Percentiles rank a stretch among this genome's conserved stretches.
Evolutionary conservation across 1,284 basidiomycete species (phyloP).

Genomic region (Takashimella tepidaria): DNA sequence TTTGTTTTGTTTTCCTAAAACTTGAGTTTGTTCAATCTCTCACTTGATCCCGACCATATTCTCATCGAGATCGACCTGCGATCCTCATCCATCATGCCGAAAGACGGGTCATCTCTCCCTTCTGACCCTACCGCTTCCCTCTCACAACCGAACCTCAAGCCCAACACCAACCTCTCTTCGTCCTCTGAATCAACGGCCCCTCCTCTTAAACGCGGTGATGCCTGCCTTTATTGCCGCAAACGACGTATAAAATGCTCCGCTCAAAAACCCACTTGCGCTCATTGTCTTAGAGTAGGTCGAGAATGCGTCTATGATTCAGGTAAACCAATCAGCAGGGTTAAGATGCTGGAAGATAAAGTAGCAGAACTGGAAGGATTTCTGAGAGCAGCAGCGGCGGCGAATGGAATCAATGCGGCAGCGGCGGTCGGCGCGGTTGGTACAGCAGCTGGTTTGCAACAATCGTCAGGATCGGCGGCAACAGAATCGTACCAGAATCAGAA

Average conservation of each 20-base stretch:
- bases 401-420: conserved; percentile 1
- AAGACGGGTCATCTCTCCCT: not conserved
- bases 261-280: conserved; percentile 35
- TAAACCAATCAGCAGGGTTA: conserved; percentile 39
- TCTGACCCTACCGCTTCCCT: not conserved
- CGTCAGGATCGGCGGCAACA: not conserved
- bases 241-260: conserved; percentile 40
- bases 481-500: not conserved
- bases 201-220: conserved; percentile 40
- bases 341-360: conserved; percentile 41
- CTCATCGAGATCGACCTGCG: too few species aligned
- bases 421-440: not conserved
- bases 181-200: too few species aligned
- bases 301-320: conserved; percentile 41
- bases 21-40: too few species aligned
- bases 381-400: not conserved
- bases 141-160: too few species aligned
- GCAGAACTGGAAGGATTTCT: conserved; percentile 31
- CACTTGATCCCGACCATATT: too few species aligned
- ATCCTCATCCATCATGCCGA: not conserved
- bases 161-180: not conserved
- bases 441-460: not conserved
- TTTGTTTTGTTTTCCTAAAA: too few species aligned
- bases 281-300: conserved; percentile 33
- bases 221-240: conserved; percentile 43